Base-by-base conservation (phyloP, 2,329 filamentous ascomycete genomes). In the Colletotrichum sansevieriae region DNA sequence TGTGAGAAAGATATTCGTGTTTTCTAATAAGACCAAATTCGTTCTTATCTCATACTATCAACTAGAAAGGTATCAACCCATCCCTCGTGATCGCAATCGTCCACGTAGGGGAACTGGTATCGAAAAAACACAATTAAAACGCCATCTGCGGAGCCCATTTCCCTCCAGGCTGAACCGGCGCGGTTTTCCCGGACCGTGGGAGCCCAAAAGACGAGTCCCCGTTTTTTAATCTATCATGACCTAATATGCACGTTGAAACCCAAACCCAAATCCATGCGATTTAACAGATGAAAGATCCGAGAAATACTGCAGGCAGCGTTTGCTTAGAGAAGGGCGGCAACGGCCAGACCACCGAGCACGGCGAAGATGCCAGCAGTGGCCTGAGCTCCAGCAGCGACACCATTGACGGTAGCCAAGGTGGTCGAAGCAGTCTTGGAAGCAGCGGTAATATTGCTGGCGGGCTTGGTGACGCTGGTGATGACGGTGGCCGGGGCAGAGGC, bases 401-500 rank as follows among this genome's bases (percentile, higher is more conserved):
- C 61, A n/a, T 51, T 58, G 33, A 68, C 58, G 49, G 67, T 58
- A 33, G 62, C 62, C 35, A 71, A 46, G 35, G 63, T 49, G 39
- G 52, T 59, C 54, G 61, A 44, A 22, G 68, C 20, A 6, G 67
- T 60, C 55, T 46, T 20, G 63, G 60, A 59, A 22, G 54, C 55
- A 15, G 59, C 35, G 29, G n/a, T 15, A 20, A 33, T 66, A 70
- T 63, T 59, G 72, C 61, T 11, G 49, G 70, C 69, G 51, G 69
- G 44, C 51, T 70, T 52, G 39, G 73, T 70, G 39, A 72, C 71
- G 68, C 71, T 72, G 56, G 70, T 65, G 43, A 70, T 55, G 55
- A 60, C 65, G 57, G 73, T 75, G 73, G 74, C 73, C 72, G 73
- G 63, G 55, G 65, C 71, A 56, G 58, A 35, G 49, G 8, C 29